Evolutionary conservation across 208 protist genomes (phyloP), one percentile per base, ranked within the genome.

Genomic region (Wallacemonas rigidus): DNA sequence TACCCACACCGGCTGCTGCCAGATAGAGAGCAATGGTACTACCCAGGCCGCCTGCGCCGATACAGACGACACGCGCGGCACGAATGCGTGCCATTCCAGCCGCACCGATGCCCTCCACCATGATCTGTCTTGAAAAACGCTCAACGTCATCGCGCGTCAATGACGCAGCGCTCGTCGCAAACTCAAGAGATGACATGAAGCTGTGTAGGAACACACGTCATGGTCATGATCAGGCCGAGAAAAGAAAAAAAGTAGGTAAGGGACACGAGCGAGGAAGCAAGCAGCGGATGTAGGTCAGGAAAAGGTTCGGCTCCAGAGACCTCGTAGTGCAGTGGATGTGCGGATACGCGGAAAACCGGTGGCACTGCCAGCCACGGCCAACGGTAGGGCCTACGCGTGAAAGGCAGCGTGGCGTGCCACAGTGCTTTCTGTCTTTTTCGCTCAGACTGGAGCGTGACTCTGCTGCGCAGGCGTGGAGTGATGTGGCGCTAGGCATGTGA

Each of bases 41-140:
- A 35, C 97, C 97, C 12, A 99, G 83, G 2, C 98, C 98, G 9
- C 98, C 98, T 0, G 91, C 86, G 11, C 98, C 98, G 8, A 99
- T 81, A 51, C 98, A 90, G 1, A 98, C 78, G 0, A 98, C 92
- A 12, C 70, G 77, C 9, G 69, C 76, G 1, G 55, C 68, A 0
- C 79, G 76, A 61, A 99, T 89, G 12, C 80, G 57, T 9, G 65
- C 76, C 88, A 93, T 94, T 14, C 94, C 90, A 2, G 48, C 71
- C 0, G 92, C 85, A 40, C 90, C 91, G 56, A 98, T 89, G 26
- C 90, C 91, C 35, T 95, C 89, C 15, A 94, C 80, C 40, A 98
- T 81, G 53, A 98, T 93, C 67, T 98, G 95, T 26, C 92, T 79
- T 0, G 91, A 95, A 69, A 93, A 98, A 14, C 92, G 87, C 77